Base-by-base conservation (phyloP, 371 early-diverging fungal genomes). In the Syncephalastrum sp. region DNA sequence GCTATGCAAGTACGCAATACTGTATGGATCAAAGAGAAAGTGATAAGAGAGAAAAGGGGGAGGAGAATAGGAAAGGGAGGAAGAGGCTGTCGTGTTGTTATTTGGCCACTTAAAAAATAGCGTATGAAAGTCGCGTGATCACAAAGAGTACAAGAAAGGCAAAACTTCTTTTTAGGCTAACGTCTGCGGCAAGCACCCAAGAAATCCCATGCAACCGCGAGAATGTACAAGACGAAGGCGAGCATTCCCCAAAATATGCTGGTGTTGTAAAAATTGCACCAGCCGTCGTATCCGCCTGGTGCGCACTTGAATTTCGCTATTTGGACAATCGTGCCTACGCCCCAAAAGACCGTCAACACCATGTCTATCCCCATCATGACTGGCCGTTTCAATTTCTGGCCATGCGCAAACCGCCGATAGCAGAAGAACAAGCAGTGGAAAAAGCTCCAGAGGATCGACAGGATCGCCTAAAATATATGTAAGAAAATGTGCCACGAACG, bases 221-320 rank as follows among this genome's bases (percentile, higher is more conserved):
- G 65, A 16, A 81, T 54, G 59, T 72, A 82, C 19, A 68, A 53
- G 0, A 56, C 64, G 58, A 81, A 71, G 0, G 79, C 74, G 29
- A 79, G 23, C 55, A 81, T 72, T 0, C 72, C 81, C 47, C 72
- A 73, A 54, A 82, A 82, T 4, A 82, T 66, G 24, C 79, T 79
- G 14, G 75, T 64, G 57, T 82, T 82, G 52, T 82, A 82, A 61
- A 58, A 79, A 56, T 81, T 72, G 57, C 83, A 82, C 81, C 80
- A 79, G 46, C 44, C 67, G 46, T 69, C 56, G 33, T 69, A 68
- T n/a, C 63, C 68, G n/a, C 81, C 81, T 12, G 73, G 69, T 0
- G 70, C 59, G 46, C 83, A 83, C 0, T 56, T 64, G 50, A 62
- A 83, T 52, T 78, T 73, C 14, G 74, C 67, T 6, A 78, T 68